Base-by-base conservation (phyloP, 2,329 filamentous ascomycete species). In the Pseudonectria buxi region DNA sequence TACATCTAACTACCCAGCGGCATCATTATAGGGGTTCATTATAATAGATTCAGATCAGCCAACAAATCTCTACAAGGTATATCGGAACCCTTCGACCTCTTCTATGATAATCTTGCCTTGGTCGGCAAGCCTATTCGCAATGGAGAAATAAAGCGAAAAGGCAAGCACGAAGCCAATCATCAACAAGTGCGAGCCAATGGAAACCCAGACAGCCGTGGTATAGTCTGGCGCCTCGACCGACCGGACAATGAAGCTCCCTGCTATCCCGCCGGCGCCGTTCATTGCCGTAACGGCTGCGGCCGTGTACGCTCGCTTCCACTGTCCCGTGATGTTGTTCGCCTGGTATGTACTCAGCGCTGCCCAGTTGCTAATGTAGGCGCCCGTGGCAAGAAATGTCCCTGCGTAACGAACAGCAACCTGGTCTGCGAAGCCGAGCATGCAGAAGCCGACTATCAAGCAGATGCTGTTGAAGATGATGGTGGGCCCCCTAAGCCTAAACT, bases 301-400 rank as follows among this genome's bases (percentile, higher is more conserved):
- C 6, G 32, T 35, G 9, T 35, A 28, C 0, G 36, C 36, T 9
- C 36, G 28, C 13, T 35, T 39, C 36, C 36, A 39, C 28, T 39
- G 36, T 2, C 36, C 36, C 5, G 32, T 16, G 10, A 39, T 14
- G 6, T 39, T 39, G 18, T 35, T 39, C 18, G 32, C 26, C 9
- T 32, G 28, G 9, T 35, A 39, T 6, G 36, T 29, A 12, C 29
- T 35, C 28, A 39, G 10, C 7, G 32, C 32, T 22, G 18, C 18
- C 7, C 32, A 35, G 28, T 35, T 35, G 16, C 32, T 35, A 6
- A 35, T 15, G 29, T 39, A 39, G 10, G 36, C 36, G 4, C 32
- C 32, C n/a, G 28, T 39, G 10, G 36, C 32, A 0, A 39, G 32
- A 28, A 18, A 39, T 3, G 28, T 35, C 6, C 36, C 36, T 5